phyloP scores from a whole-genome alignment of 2,329 filamentous ascomycete species.

The Fusarium cicatricum region DNA sequence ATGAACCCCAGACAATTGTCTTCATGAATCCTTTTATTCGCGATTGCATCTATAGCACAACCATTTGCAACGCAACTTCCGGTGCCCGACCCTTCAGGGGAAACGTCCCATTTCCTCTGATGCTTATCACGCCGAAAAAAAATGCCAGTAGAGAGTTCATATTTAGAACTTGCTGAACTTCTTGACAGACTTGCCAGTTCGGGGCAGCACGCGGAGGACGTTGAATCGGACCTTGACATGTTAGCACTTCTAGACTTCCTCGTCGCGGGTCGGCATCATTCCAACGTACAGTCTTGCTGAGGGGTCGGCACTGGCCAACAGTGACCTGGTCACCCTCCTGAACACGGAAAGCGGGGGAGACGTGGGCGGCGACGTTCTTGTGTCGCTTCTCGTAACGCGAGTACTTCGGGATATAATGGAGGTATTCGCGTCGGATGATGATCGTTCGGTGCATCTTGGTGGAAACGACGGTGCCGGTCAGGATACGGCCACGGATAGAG shows the following conservation, averaged over 20 bases:
- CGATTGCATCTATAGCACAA: slow-evolving; percentile 57
- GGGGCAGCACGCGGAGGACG: slow-evolving; percentile 96
- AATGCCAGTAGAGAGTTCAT: slow-evolving; percentile 60
- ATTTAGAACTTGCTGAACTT: slow-evolving; percentile 97
- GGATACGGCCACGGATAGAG: slow-evolving; percentile 99
- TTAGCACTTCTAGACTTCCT: slow-evolving; percentile 34
- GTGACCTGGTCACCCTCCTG: slow-evolving; percentile 99
- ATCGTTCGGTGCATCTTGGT: slow-evolving; percentile 99
- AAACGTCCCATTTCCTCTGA: slow-evolving; percentile 49
- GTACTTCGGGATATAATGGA: slow-evolving; percentile 99
- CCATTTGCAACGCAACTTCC: slow-evolving; percentile 54
- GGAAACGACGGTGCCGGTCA: slow-evolving; percentile 98
- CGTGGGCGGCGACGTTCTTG: slow-evolving; percentile 99
- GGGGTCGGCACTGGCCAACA: slow-evolving; percentile 98
- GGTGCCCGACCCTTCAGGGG: slow-evolving; percentile 52
- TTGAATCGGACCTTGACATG: slow-evolving; percentile 90
- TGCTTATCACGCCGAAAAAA: slow-evolving; percentile 64
- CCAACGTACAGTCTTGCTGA: slow-evolving; percentile 96
- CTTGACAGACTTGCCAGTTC: slow-evolving; percentile 98
- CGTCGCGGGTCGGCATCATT: background rate
- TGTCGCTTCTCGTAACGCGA: slow-evolving; percentile 99
- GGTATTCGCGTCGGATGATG: slow-evolving; percentile 99
- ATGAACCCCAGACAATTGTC: slow-evolving; percentile 45
- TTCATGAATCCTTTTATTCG: slow-evolving; percentile 55
- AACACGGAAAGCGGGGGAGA: slow-evolving; percentile 99